Base-by-base conservation (phyloP, 495 filamentous ascomycete genomes). In the Aspergillus heteromorphus region DNA sequence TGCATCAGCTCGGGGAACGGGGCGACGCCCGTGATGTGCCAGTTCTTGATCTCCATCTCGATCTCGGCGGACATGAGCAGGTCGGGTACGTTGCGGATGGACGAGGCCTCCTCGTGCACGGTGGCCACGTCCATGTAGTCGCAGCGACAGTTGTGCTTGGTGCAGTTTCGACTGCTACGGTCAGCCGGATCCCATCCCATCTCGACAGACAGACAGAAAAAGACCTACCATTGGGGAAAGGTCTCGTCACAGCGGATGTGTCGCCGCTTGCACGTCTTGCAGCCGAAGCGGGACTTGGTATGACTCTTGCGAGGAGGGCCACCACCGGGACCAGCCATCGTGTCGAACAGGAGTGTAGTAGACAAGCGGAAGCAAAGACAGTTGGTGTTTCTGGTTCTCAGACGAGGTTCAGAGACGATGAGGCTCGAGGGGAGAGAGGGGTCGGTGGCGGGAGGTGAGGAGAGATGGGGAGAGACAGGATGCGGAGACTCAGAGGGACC, bases 191-290 rank as follows among this genome's bases (percentile, higher is more conserved):
- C n/a, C n/a, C n/a, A n/a, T n/a, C n/a, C n/a, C n/a, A n/a, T n/a
- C n/a, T n/a, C n/a, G n/a, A n/a, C n/a, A n/a, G n/a, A n/a, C n/a
- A n/a, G n/a, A n/a, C n/a, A n/a, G n/a, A n/a, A n/a, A n/a, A n/a
- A n/a, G n/a, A 38, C 78, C 59, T 80, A 97, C 92, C 93, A 98
- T 83, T 98, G 93, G 19, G 95, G 93, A 62, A 92, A 96, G 55
- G 81, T 96, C 71, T 98, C 95, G 70, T 98, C 93, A 73, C 93
- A 98, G 55, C 93, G 84, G 67, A 98, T 97, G 73, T 98, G 93
- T 64, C 93, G 84, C 70, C 87, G 84, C 79, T 98, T 98, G 81
- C 93, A 98, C 29, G 90, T 96, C 62, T 90, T 91, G 74, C 93
- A 98, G 45, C 93, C 93, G 73, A 96, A 97, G 54, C 93, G 84